Evolutionary conservation across 345 rosid species (phyloP).

Genomic region (Cochlearia excelsa): DNA sequence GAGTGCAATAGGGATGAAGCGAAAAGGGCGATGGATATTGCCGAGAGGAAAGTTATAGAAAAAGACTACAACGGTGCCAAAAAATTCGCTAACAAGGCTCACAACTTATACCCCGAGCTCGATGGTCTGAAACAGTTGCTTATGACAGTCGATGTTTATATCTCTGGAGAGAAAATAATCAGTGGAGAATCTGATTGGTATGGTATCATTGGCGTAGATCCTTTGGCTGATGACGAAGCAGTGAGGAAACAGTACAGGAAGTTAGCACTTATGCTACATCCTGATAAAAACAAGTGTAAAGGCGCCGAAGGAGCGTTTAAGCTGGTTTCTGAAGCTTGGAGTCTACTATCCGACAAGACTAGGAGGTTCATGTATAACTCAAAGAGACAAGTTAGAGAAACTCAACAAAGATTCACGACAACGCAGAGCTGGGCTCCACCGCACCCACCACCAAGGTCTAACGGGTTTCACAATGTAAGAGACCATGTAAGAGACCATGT

Average conservation of each 20-base stretch:
- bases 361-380: slow-evolving; percentile 64
- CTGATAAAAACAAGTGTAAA: slow-evolving; percentile 81
- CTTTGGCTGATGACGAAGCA: slow-evolving; percentile 60
- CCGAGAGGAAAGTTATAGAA: slow-evolving; percentile 69
- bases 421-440: slow-evolving; percentile 40
- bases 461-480: slow-evolving; percentile 46
- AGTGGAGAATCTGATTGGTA: slow-evolving; percentile 79
- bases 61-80: slow-evolving; percentile 71
- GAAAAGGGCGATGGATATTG: slow-evolving; percentile 74
- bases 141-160: slow-evolving; percentile 55
- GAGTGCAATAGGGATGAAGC: slow-evolving; percentile 97
- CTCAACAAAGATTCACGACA: slow-evolving; percentile 32
- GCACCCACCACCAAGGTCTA: slow-evolving; percentile 34
- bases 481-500: slow-evolving; percentile 36
- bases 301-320: slow-evolving; percentile 92
- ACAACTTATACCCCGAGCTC: slow-evolving; percentile 62
- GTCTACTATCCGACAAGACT: slow-evolving; percentile 60
- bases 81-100: slow-evolving; percentile 76
- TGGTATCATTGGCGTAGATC: slow-evolving; percentile 60
- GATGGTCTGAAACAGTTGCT: slow-evolving; percentile 67
- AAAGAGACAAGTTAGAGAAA: slow-evolving; percentile 43
- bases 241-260: slow-evolving; percentile 66
- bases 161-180: slow-evolving; percentile 60
- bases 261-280: slow-evolving; percentile 71
- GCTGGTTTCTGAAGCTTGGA: slow-evolving; percentile 73